These are phyloP conservation scores for Fusarium graminum DNA, from an alignment of 2,329 filamentous ascomycete species.

Conservation along the genomic window DNA sequence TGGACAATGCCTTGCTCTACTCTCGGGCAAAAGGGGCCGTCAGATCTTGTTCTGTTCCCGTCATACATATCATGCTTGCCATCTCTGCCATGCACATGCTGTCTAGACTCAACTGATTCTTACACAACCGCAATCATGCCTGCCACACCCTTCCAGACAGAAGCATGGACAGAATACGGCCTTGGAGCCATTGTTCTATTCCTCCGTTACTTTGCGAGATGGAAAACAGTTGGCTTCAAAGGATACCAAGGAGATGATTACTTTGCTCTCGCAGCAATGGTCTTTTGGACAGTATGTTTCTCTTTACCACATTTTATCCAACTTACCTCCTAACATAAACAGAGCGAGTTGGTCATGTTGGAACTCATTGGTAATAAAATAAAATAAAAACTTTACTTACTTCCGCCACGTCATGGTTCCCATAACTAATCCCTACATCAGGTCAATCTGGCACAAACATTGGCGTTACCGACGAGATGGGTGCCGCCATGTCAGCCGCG, in stretches of 20 bases:
- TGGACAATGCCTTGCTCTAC: conserved; percentile 20
- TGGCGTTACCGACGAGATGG: conserved; percentile 52
- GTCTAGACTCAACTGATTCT: neutral
- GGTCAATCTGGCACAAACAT: conserved; percentile 57
- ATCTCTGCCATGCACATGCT: neutral
- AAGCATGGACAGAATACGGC: conserved; percentile 60
- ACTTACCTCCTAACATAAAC: conserved; percentile 2
- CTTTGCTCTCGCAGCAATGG: conserved; percentile 54
- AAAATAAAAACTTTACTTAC: neutral
- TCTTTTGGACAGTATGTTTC: conserved; percentile 56
- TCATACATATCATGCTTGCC: neutral
- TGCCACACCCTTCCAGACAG: conserved; percentile 58
- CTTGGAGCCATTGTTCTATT: conserved; percentile 56
- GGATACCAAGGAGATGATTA: conserved; percentile 59
- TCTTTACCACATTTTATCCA: neutral
- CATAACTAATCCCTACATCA: conserved; percentile 40
- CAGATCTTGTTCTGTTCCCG: conserved; percentile 3
- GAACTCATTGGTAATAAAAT: conserved; percentile 53
- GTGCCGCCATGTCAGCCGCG: conserved; percentile 49
- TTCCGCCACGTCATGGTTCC: conserved; percentile 4
- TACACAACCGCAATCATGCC: conserved; percentile 30
- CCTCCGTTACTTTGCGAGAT: conserved; percentile 56
- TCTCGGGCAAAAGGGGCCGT: conserved; percentile 14
- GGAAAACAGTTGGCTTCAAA: conserved; percentile 56
- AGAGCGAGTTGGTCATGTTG: conserved; percentile 51